Evolutionary conservation across 2,329 filamentous ascomycete species (phyloP).

Genomic region (Ophiocordyceps camponoti-saundersi): DNA sequence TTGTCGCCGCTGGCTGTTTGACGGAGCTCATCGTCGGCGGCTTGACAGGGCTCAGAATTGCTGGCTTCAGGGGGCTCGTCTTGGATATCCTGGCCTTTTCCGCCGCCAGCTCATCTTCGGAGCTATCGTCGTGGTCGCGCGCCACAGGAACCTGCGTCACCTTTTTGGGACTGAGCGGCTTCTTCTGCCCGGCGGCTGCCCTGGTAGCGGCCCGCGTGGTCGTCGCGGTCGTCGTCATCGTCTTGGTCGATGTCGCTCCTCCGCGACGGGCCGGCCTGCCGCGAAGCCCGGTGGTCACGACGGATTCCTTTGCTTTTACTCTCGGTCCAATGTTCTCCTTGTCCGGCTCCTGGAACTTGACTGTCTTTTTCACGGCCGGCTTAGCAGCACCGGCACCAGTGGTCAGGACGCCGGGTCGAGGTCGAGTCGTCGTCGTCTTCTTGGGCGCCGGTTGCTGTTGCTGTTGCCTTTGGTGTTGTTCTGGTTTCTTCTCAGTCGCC

Average conservation of each 20-base stretch:
- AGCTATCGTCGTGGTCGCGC: constrained; percentile 24
- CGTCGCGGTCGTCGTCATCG: constrained; percentile 12
- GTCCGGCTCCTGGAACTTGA: constrained; percentile 47
- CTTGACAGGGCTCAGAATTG: constrained; percentile 40
- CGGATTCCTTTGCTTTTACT: constrained; percentile 17
- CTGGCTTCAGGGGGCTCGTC: constrained; percentile 24
- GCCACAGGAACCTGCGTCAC: constrained; percentile 36
- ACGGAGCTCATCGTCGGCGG: constrained; percentile 10
- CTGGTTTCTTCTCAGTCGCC: constrained; percentile 11
- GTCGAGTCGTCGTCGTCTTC: constrained; percentile 6
- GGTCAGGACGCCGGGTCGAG: constrained; percentile 9
- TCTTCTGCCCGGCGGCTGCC: constrained; percentile 15
- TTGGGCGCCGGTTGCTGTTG: background rate
- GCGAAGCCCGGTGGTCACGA: constrained; percentile 17
- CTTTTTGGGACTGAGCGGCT: constrained; percentile 48
- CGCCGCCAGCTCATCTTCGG: constrained; percentile 43
- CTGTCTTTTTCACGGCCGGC: constrained; percentile 37
- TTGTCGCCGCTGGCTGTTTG: background rate
- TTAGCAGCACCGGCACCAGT: constrained; percentile 17
- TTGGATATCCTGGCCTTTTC: constrained; percentile 21
- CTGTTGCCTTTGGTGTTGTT: background rate
- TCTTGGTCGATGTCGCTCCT: constrained; percentile 2
- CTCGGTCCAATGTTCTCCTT: constrained; percentile 43
- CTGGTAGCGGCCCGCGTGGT: constrained; percentile 17
- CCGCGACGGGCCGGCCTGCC: constrained; percentile 26